phyloP scores from a whole-genome alignment of 208 protist species.

The Vickermania ingenoplastis region DNA sequence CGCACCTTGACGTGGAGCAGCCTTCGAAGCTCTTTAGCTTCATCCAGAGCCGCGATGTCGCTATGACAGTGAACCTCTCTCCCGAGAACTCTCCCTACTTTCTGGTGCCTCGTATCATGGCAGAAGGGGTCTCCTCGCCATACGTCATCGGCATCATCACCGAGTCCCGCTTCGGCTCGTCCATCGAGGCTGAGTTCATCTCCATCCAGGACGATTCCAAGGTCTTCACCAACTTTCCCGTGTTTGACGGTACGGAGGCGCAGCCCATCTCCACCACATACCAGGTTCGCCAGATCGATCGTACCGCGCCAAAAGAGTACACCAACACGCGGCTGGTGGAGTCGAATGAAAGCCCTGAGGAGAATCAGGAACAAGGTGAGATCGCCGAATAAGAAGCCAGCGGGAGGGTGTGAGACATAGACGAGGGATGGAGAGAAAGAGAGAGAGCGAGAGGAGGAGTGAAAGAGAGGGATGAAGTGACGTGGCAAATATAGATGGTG shows the following conservation, averaged over 20 bases:
- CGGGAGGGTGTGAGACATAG: background rate
- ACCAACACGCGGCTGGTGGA: background rate
- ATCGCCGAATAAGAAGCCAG: background rate
- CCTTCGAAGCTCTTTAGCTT: conserved; percentile 65
- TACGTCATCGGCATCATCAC: conserved; percentile 18
- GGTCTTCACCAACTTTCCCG: conserved; percentile 12
- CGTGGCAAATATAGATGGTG: too few relatives aligned
- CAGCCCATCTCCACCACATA: conserved; percentile 3
- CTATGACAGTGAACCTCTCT: conserved; percentile 70
- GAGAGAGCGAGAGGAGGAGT: too few relatives aligned
- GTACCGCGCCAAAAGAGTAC: conserved; percentile 10
- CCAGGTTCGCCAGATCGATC: conserved; percentile 9
- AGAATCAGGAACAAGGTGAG: background rate
- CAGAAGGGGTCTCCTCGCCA: background rate
- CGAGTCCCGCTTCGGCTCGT: conserved; percentile 5
- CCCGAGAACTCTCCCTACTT: conserved; percentile 66
- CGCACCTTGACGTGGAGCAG: conserved; percentile 65
- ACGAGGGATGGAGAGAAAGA: too few relatives aligned
- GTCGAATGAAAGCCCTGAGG: background rate
- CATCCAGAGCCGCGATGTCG: conserved; percentile 58
- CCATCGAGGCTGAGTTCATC: conserved; percentile 14
- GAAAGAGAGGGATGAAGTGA: too few relatives aligned
- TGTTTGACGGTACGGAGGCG: conserved; percentile 4
- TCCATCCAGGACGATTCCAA: conserved; percentile 6
- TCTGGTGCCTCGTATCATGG: conserved; percentile 43